A percentile compares a stretch with the other conserved stretches of the same genome.
Conservation (phyloP, 352 stramenopile genomes). For the Peronospora destructor region DNA sequence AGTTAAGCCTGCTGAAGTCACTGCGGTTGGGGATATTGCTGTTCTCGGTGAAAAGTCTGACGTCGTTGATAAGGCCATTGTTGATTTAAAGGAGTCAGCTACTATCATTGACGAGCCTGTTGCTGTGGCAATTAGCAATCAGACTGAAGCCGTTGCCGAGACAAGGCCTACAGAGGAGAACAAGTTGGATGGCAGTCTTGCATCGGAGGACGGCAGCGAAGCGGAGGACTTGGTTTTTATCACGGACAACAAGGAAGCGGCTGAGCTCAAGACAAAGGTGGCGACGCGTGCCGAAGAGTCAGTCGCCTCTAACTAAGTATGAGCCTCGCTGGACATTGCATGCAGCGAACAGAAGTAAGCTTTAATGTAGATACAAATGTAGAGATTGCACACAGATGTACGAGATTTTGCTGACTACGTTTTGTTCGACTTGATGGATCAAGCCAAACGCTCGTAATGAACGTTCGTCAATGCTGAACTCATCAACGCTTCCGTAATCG, state of each 20-base stretch:
- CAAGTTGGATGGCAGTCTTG: slow-evolving; percentile 26
- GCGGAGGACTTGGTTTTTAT: slow-evolving; percentile 14
- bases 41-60: slow-evolving; percentile 6
- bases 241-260: slow-evolving; percentile 20
- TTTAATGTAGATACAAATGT: slow-evolving; percentile 16
- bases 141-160: slow-evolving; percentile 11
- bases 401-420: not conserved
- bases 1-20: slow-evolving; percentile 2
- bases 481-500: too few relatives aligned
- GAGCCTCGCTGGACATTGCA: slow-evolving; percentile 15
- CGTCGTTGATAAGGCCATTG: slow-evolving; percentile 5
- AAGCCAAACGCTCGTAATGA: too few relatives aligned
- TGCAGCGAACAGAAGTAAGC: slow-evolving; percentile 9
- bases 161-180: slow-evolving; percentile 2
- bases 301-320: slow-evolving; percentile 26
- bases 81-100: not conserved
- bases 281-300: slow-evolving; percentile 8
- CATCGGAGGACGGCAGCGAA: slow-evolving; percentile 23
- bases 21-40: slow-evolving; percentile 5
- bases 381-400: slow-evolving; percentile 24
- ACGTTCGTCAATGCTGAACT: too few relatives aligned
- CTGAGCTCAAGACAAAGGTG: slow-evolving; percentile 12
- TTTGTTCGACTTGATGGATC: not conserved
- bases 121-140: slow-evolving; percentile 4
- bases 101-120: slow-evolving; percentile 1